Evolutionary conservation across 768 basidiomycete genomes (phyloP).

Genomic region (Phanerochaete sordida): DNA sequence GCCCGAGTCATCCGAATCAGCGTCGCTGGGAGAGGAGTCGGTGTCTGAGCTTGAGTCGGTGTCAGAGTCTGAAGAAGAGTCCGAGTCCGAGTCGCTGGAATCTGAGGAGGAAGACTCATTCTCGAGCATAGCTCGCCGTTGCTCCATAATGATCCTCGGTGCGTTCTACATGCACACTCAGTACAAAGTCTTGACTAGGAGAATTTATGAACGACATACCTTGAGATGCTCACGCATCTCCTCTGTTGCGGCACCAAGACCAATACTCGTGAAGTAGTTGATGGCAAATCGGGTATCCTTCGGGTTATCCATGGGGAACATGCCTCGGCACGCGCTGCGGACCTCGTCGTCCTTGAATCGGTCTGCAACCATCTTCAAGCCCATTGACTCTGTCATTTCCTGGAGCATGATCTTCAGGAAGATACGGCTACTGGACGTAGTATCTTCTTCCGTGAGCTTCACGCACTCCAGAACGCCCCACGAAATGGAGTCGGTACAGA

Average conservation of each 20-base stretch:
- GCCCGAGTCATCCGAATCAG: slow-evolving; percentile 37
- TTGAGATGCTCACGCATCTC: slow-evolving; percentile 96
- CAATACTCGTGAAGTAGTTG: slow-evolving; percentile 97
- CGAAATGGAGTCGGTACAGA: slow-evolving; percentile 83
- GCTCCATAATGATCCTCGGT: slow-evolving; percentile 90
- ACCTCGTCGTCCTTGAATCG: slow-evolving; percentile 89
- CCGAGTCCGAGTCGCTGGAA: slow-evolving; percentile 33
- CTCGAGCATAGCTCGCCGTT: slow-evolving; percentile 83
- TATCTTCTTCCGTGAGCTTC: slow-evolving; percentile 96
- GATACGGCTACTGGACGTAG: slow-evolving; percentile 93
- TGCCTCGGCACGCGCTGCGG: slow-evolving; percentile 62
- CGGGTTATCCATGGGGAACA: slow-evolving; percentile 97
- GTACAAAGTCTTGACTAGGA: not conserved
- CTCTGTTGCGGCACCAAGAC: slow-evolving; percentile 86
- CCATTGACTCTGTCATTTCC: slow-evolving; percentile 94
- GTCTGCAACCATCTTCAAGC: slow-evolving; percentile 80
- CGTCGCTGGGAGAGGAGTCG: slow-evolving; percentile 34
- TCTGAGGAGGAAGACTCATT: slow-evolving; percentile 51
- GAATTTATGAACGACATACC: slow-evolving; percentile 37
- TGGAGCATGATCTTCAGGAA: slow-evolving; percentile 96
- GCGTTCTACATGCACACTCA: slow-evolving; percentile 61
- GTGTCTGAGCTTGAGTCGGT: slow-evolving; percentile 36
- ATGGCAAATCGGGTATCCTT: slow-evolving; percentile 95
- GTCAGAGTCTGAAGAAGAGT: slow-evolving; percentile 38
- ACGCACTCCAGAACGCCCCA: slow-evolving; percentile 85